Evolutionary conservation across 192 early-diverging fungal genomes (phyloP).

Genomic region (Coemansia erecta): DNA sequence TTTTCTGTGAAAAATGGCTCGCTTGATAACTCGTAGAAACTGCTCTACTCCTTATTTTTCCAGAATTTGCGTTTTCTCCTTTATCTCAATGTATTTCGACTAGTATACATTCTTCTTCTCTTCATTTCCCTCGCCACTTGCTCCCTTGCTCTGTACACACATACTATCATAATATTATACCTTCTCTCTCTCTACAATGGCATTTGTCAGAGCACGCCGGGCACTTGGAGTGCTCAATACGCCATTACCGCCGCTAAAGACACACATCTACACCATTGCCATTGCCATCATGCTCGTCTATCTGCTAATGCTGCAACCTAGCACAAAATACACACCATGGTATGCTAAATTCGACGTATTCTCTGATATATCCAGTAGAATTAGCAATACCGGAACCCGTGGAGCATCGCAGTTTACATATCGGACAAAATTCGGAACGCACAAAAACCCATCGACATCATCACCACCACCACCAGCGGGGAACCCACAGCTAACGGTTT

Average conservation of each 20-base stretch:
- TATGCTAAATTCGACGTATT: conserved; percentile 10
- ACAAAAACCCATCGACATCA: conserved; percentile 11
- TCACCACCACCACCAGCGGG: neutral
- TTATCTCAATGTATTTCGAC: too few relatives aligned
- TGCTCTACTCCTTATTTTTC: too few relatives aligned
- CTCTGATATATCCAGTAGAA: conserved; percentile 3
- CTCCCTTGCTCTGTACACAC: neutral
- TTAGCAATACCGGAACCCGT: neutral
- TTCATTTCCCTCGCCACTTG: neutral
- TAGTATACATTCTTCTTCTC: neutral
- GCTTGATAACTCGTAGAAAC: too few relatives aligned
- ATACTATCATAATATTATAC: too few relatives aligned
- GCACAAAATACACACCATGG: neutral
- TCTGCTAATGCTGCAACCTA: conserved; percentile 14
- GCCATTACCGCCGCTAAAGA: conserved; percentile 12
- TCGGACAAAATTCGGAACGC: conserved; percentile 21
- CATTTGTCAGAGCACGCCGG: conserved; percentile 15
- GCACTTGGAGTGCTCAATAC: conserved; percentile 12
- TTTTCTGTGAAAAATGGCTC: neutral
- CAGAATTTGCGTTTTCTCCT: too few relatives aligned
- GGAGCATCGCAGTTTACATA: conserved; percentile 8
- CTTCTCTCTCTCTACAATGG: conserved; percentile 3
- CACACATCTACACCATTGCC: conserved; percentile 14
- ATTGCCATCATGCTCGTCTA: conserved; percentile 12
- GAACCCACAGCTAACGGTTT: neutral